Evolutionary conservation across 768 basidiomycete species (phyloP).

Genomic region (Suillus alpinus): DNA sequence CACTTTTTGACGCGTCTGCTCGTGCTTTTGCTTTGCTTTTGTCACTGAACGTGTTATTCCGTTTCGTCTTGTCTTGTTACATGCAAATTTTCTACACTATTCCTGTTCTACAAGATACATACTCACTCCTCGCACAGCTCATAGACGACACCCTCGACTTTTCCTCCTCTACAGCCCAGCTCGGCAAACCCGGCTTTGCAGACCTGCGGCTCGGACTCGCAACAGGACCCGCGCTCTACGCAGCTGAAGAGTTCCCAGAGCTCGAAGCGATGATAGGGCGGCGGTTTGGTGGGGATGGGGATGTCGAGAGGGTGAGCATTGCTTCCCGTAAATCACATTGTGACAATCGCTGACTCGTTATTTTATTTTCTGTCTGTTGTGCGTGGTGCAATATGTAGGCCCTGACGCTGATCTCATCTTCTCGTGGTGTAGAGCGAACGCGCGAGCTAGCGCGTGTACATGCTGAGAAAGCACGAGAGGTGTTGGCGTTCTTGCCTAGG

Average conservation of each 20-base stretch:
- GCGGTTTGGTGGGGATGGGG: slow-evolving; percentile 73
- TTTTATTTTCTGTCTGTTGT: background rate
- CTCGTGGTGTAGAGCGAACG: slow-evolving; percentile 79
- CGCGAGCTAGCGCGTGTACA: slow-evolving; percentile 71
- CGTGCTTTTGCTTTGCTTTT: background rate
- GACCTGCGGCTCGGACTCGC: slow-evolving; percentile 83
- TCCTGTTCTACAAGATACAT: background rate
- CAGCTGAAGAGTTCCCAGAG: slow-evolving; percentile 79
- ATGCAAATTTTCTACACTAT: background rate
- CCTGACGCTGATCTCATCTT: slow-evolving; percentile 55
- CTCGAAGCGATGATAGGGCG: slow-evolving; percentile 76
- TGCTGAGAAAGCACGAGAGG: slow-evolving; percentile 72
- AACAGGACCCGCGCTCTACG: slow-evolving; percentile 82
- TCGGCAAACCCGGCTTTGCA: slow-evolving; percentile 86
- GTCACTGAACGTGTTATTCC: background rate
- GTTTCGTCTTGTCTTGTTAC: background rate
- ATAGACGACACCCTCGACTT: slow-evolving; percentile 96
- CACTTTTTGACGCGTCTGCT: background rate
- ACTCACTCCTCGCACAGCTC: slow-evolving; percentile 49
- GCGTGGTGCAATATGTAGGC: slow-evolving; percentile 48
- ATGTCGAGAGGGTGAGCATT: slow-evolving; percentile 70
- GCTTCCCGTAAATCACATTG: background rate
- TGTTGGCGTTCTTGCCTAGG: slow-evolving; percentile 68
- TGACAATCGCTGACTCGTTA: background rate
- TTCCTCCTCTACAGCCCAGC: slow-evolving; percentile 62